Base-by-base conservation (phyloP, 495 filamentous ascomycete species). In the Filosporella fistucella region DNA sequence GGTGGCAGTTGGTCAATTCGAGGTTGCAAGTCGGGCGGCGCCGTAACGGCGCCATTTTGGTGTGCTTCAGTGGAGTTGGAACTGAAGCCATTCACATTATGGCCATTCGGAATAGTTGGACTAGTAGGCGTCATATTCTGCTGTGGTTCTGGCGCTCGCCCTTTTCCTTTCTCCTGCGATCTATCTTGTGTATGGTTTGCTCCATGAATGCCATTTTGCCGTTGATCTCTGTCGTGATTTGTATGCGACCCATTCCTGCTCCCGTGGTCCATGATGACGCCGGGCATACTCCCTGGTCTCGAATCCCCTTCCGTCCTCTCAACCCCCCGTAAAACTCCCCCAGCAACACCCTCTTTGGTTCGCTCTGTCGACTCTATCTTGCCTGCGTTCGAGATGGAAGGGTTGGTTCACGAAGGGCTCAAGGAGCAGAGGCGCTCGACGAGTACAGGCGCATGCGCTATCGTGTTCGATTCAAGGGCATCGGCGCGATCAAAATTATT, bases 1-100 rank as follows among this genome's bases (percentile, higher is more conserved):
- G 88, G 87, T 0, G 84, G 83, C 1, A 79, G 68, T 21, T 81
- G 71, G 42, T 71, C 70, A 56, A 74, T 65, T 23, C 58, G 51
- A 0, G 48, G 38, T 29, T 54, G 33, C 21, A 55, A n/a, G 30
- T 52, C 45, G n/a, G 38, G 6, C 7, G 47, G 47, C 3, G 39
- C 22, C 3, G 22, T 6, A 33, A 46, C 26, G 11, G 18, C 37
- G 14, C 9, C 41, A 2, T 24, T 40, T n/a, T 44, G 24, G 34
- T 42, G 45, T 12, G 36, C 42, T 28, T 24, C 49, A 10, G 52
- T 32, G 13, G 10, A 7, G 5, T 22, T 23, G 7, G 30, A 17
- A n/a, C n/a, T n/a, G n/a, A n/a, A n/a, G 14, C 33, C 44, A 18
- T 16, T 30, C 5, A 51, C 58, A 45, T 61, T 56, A 1, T 56